Base-by-base conservation (phyloP, 768 basidiomycete genomes). In the Termitomyces sp. region DNA sequence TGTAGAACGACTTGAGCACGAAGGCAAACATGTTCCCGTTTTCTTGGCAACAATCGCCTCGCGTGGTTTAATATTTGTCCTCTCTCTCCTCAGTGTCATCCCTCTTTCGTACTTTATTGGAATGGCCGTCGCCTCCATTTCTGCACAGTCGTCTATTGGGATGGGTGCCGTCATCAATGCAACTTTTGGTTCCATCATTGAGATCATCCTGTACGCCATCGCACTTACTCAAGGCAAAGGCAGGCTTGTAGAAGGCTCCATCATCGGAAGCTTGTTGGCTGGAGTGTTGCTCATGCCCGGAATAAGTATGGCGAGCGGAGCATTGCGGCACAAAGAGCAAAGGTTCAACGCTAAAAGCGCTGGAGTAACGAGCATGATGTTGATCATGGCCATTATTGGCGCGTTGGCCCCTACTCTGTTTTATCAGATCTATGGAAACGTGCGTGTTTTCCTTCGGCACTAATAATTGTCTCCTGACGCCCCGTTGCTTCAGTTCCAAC, bases 121-220 rank as follows among this genome's bases (percentile, higher is more conserved):
- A 18, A 98, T 98, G 97, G 97, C 97, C 8, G 97, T 99, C 61
- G 97, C 97, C 3, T 95, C 92, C 47, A 98, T 99, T 67, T 93
- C 91, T n/a, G 97, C 97, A 0, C 97, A 98, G 69, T 95, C 93
- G 0, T 94, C 91, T 1, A 99, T 99, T 61, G 97, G 97, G 6
- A 97, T 98, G 94, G 97, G 97, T 63, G 97, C 97, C 2, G 96
- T 98, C 66, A 98, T 99, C 79, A 99, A 99, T 70, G 97, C 97
- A 2, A 94, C 94, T 1, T 99, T 99, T 67, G 97, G 97, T 71
- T 95, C 92, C n/a, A 86, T 98, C 70, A 93, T 99, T 69, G 97
- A 99, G 74, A 91, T 99, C 67, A 82, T 99, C 64, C 82, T 99
- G 1, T 99, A 99, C 69, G 75, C 76, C 35, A 93, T 98, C 65